Evolutionary conservation across 192 early-diverging fungal species (phyloP), one percentile per base, ranked within the genome.

Genomic region (Coemansia sp.): DNA sequence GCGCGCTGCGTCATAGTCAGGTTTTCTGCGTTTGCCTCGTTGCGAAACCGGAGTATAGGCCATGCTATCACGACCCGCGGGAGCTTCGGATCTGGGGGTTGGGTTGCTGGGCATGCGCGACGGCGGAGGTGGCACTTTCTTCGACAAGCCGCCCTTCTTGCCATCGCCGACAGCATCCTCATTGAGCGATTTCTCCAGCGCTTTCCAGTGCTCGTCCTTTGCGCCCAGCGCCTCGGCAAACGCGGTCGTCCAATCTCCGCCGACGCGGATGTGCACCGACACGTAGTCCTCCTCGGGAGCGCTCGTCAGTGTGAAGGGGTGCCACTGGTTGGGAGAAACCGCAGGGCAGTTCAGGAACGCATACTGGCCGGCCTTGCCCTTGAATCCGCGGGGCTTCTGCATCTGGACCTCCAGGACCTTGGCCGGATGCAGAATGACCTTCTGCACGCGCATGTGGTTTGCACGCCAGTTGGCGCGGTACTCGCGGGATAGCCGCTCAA

Each of bases 331-430:
- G 34, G 82, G 71, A 61, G 86, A 84, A 56, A 92, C 85, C 34
- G 89, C 89, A 1, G 92, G 92, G 55, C 90, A 91, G 71, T 78
- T 85, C 40, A 93, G 42, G 61, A 89, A 93, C 42, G 93, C 87
- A 67, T 93, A 93, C 83, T 93, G 92, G 28, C 92, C 92, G 21
- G 92, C 85, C 65, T 85, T 73, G 34, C 85, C 80, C 33, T 78
- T 71, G 53, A 79, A 80, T 25, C 80, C 85, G 7, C 74, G 68
- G 23, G 85, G 82, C 79, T 91, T 92, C 62, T 83, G 84, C 69
- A 92, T 86, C 69, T 91, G 91, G 18, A 94, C 84, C 68, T 94
- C 92, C 35, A 92, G 83, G 16, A 93, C 90, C 53, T 93, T 91
- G 61, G 86, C 87, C 0, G 91, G 93, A 46, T 93, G 92, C 63